Evolutionary conservation across 2,329 filamentous ascomycete species (phyloP).

Genomic region (Emericellopsis atlantica): DNA sequence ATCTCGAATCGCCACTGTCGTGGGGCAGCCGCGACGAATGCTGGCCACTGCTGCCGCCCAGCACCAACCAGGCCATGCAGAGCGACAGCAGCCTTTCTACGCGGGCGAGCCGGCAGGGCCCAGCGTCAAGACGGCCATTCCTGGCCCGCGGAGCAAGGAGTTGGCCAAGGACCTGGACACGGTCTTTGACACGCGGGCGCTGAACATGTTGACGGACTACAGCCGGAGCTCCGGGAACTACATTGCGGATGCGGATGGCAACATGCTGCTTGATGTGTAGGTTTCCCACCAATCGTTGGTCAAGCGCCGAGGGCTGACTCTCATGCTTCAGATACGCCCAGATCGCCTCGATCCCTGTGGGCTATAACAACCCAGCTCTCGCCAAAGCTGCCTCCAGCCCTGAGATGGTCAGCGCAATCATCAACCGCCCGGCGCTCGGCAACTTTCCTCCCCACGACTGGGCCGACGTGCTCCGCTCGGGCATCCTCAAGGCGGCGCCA

Average conservation of each 20-base stretch:
- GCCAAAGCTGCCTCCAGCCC: slow-evolving; percentile 57
- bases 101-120: slow-evolving; percentile 39
- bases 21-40: background rate
- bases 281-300: slow-evolving; percentile 10
- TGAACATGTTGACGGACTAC: slow-evolving; percentile 76
- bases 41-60: background rate
- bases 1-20: too few species aligned
- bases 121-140: slow-evolving; percentile 46
- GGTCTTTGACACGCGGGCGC: slow-evolving; percentile 74
- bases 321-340: slow-evolving; percentile 55
- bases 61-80: background rate
- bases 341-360: slow-evolving; percentile 84
- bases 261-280: slow-evolving; percentile 60
- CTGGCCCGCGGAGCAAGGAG: slow-evolving; percentile 62
- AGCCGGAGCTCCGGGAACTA: slow-evolving; percentile 70
- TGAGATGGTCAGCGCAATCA: slow-evolving; percentile 68
- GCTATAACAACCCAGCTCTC: slow-evolving; percentile 81
- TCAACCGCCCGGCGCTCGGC: slow-evolving; percentile 81
- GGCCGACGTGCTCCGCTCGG: slow-evolving; percentile 65
- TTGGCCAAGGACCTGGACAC: slow-evolving; percentile 58
- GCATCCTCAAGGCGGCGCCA: slow-evolving; percentile 72
- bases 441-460: slow-evolving; percentile 85
- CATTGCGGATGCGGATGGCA: slow-evolving; percentile 59
- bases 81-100: slow-evolving; percentile 22
- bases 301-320: background rate